These are phyloP conservation scores for Hondaea fermentalgiana DNA, from an alignment of 108 stramenopile species.

Conservation along the genomic window DNA sequence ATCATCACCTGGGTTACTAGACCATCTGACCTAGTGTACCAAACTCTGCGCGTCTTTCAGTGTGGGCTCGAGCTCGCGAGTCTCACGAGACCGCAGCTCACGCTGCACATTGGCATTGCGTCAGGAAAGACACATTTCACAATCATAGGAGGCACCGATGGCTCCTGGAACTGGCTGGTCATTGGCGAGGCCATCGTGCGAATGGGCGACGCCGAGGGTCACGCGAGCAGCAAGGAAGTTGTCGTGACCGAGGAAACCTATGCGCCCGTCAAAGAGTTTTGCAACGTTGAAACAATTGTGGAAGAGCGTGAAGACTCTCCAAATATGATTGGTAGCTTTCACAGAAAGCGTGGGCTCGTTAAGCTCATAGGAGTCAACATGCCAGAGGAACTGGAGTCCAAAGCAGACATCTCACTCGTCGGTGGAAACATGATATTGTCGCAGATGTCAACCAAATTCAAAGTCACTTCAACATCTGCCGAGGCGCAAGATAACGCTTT, in stretches of 20 bases:
- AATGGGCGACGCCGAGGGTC: not conserved
- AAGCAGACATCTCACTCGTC: not conserved
- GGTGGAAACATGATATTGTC: no score
- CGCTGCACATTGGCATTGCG: slow-evolving; percentile 14
- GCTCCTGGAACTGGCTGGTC: not conserved
- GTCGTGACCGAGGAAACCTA: not conserved
- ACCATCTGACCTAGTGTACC: not conserved
- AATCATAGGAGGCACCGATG: not conserved
- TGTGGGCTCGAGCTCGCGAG: not conserved
- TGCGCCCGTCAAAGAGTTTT: not conserved
- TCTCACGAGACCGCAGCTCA: not conserved
- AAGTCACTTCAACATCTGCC: no score
- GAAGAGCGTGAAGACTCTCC: not conserved
- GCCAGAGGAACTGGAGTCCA: not conserved
- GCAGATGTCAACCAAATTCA: no score
- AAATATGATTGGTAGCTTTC: not conserved
- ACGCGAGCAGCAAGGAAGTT: not conserved
- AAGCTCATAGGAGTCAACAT: not conserved
- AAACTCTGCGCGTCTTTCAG: not conserved
- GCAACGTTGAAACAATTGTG: not conserved
- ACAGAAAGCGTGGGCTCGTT: not conserved
- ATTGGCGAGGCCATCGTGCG: not conserved
- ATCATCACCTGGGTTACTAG: not conserved
- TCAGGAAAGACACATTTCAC: not conserved
- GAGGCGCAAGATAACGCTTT: not conserved